These are phyloP conservation scores for Podosphaera fusca DNA, from an alignment of 2,329 filamentous ascomycete species.

Conservation along the genomic window DNA sequence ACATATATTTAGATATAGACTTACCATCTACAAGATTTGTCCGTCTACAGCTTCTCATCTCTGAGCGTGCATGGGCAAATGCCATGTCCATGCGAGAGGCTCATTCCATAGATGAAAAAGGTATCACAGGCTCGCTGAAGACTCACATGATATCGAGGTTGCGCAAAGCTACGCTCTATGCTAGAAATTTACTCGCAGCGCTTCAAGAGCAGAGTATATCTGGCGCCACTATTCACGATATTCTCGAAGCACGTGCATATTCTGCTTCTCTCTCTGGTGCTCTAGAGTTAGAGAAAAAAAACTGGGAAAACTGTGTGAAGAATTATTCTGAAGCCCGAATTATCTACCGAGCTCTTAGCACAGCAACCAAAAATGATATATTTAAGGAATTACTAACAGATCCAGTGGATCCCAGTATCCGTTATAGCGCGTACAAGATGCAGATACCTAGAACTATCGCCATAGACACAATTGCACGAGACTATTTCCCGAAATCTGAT, in stretches of 20 bases:
- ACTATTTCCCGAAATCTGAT: constrained; percentile 50
- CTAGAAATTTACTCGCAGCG: constrained; percentile 41
- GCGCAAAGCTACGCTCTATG: constrained; percentile 52
- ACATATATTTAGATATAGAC: neutral
- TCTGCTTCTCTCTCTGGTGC: constrained; percentile 52
- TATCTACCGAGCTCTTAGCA: constrained; percentile 57
- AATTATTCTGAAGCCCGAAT: constrained; percentile 57
- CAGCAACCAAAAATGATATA: constrained; percentile 44
- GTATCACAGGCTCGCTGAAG: constrained; percentile 55
- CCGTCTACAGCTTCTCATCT: constrained; percentile 57
- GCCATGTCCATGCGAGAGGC: constrained; percentile 83
- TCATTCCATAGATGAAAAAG: constrained; percentile 58
- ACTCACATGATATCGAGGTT: constrained; percentile 77
- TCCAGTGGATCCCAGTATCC: constrained; percentile 78
- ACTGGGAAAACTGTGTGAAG: constrained; percentile 57
- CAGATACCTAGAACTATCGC: constrained; percentile 69
- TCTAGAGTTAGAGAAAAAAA: constrained; percentile 65
- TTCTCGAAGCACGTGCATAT: constrained; percentile 75
- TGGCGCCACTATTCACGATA: constrained; percentile 42
- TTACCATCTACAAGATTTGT: constrained; percentile 33
- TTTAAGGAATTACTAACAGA: constrained; percentile 71
- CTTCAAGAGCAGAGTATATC: constrained; percentile 40
- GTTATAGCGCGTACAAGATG: constrained; percentile 83
- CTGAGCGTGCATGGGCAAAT: constrained; percentile 85
- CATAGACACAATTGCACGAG: constrained; percentile 54